Conservation (phyloP, 176 grass and related monocot genomes). For the Juncus inflexus region DNA sequence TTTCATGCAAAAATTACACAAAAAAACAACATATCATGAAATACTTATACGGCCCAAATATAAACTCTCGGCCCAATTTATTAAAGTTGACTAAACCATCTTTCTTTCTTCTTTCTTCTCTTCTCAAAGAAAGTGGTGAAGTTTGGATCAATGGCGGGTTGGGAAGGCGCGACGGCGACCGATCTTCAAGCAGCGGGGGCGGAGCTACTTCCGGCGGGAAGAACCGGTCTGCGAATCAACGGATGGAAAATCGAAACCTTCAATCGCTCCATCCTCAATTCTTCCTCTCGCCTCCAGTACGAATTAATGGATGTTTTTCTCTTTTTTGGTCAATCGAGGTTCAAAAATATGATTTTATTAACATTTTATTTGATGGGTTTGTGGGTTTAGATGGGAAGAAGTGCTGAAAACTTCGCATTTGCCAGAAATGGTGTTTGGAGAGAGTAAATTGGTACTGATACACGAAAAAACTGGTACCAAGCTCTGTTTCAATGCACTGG, state of each 20-base stretch:
- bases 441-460: slow-evolving; percentile 62
- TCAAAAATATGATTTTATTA: not conserved
- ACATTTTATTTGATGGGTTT: slow-evolving; percentile 1
- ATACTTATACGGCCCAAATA: not conserved
- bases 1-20: too few relatives aligned
- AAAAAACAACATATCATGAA: too few relatives aligned
- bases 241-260: slow-evolving; percentile 67
- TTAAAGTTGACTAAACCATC: not conserved
- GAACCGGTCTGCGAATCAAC: slow-evolving; percentile 46
- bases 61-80: not conserved
- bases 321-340: not conserved
- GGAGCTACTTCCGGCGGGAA: slow-evolving; percentile 37
- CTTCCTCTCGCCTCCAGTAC: slow-evolving; percentile 53
- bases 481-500: slow-evolving; percentile 75
- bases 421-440: slow-evolving; percentile 95
- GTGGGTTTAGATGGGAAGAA: slow-evolving; percentile 64
- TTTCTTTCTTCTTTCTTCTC: not conserved
- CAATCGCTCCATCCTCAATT: slow-evolving; percentile 76
- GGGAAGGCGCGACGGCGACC: slow-evolving; percentile 55
- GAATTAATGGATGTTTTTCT: not conserved
- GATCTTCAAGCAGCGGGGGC: slow-evolving; percentile 71
- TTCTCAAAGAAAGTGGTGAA: not conserved
- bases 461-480: slow-evolving; percentile 46
- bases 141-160: slow-evolving; percentile 31
- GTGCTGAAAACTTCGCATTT: slow-evolving; percentile 71